Base-by-base conservation (phyloP, 2,329 filamentous ascomycete species). In the Metarhizium guizhouense region DNA sequence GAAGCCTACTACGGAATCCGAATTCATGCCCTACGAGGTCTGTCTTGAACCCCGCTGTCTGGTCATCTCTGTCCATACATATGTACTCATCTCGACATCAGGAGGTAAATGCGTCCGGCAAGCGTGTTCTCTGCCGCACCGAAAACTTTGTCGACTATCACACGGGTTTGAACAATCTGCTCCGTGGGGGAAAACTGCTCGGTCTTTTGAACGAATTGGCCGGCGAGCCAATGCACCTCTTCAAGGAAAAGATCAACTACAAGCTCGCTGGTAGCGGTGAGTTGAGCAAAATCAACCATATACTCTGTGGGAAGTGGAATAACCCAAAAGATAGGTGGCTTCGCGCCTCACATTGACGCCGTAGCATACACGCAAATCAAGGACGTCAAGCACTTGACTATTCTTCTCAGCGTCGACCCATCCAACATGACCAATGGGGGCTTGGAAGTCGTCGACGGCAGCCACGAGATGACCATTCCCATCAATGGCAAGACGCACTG, bases 121-220 rank as follows among this genome's bases (percentile, higher is more conserved):
- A 58, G 18, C 55, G 56, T 20, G 60, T 62, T 18, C 55, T 61
- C 11, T 62, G 60, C 48, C 54, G 57, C 2, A 61, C 60, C 3
- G 59, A 62, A 43, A 60, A 62, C 53, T 62, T 59, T 52, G 59
- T 51, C 13, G 59, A 62, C n/a, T 53, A 56, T 51, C 60, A 62
- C 52, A 16, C 42, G 3, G 60, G 59, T 6, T 58, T 62, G 54
- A 43, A 57, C 53, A 16, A 30, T 25, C 25, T 25, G 25, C 25
- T 25, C 25, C 25, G 25, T 25, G 25, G 25, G 25, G 25, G 4
- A 25, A 25, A 25, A 4, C 25, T 25, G 25, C 25, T 25, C 25
- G 25, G 25, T 1, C 25, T 25, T 25, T 25, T 25, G 25, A 25
- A 25, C 25, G 25, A 25, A 25, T 25, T 25, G 25, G 25, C 25